Evolutionary conservation across 2,329 filamentous ascomycete species (phyloP).

Genomic region (Tricladium varicosporioides): DNA sequence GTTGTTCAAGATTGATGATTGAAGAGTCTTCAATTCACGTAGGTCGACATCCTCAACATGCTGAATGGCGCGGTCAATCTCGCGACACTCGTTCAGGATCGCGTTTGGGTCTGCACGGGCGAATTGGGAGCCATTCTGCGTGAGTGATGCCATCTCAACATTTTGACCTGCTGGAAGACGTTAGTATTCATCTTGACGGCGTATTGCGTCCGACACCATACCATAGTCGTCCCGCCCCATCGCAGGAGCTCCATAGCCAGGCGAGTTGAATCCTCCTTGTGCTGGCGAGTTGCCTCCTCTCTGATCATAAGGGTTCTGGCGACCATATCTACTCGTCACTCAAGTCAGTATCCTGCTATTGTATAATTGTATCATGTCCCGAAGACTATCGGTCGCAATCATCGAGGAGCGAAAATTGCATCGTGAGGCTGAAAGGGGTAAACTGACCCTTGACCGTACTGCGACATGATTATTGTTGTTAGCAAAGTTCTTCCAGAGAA

Average conservation of each 20-base stretch:
- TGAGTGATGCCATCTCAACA: slow-evolving; percentile 68
- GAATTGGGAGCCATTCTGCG: slow-evolving; percentile 44
- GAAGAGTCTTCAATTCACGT: slow-evolving; percentile 64
- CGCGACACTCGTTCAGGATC: slow-evolving; percentile 80
- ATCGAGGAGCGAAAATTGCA: background rate
- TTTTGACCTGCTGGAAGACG: slow-evolving; percentile 27
- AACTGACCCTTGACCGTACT: slow-evolving; percentile 32
- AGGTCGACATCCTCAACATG: slow-evolving; percentile 67
- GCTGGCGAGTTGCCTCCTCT: slow-evolving; percentile 38
- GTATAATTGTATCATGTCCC: background rate
- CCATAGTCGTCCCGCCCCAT: slow-evolving; percentile 40
- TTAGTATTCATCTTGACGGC: background rate
- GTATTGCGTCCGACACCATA: too few species aligned
- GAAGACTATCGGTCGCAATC: background rate
- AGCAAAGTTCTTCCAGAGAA: slow-evolving; percentile 29
- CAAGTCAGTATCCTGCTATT: slow-evolving; percentile 13
- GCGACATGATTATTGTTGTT: slow-evolving; percentile 27
- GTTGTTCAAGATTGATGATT: slow-evolving; percentile 66
- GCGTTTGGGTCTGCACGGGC: slow-evolving; percentile 63
- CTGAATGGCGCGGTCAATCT: slow-evolving; percentile 75
- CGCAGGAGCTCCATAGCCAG: slow-evolving; percentile 36
- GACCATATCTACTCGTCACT: slow-evolving; percentile 48
- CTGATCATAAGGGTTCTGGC: slow-evolving; percentile 59
- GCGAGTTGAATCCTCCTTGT: slow-evolving; percentile 12
- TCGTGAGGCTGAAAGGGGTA: background rate